These are phyloP conservation scores for Cadophora gregata DNA, from an alignment of 2,329 filamentous ascomycete species.

Conservation along the genomic window DNA sequence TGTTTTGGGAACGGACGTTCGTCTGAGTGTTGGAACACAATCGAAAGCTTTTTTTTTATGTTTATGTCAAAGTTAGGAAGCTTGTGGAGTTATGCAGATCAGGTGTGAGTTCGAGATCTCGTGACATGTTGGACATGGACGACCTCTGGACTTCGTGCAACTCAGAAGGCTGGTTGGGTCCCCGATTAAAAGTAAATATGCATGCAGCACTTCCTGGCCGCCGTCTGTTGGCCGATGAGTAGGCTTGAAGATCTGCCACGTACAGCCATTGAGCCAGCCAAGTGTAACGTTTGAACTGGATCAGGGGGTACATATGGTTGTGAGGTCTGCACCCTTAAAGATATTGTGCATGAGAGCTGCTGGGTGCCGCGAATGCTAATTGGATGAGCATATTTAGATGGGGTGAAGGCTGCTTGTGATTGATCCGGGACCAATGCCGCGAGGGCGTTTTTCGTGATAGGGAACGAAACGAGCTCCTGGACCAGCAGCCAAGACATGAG, in stretches of 20 bases:
- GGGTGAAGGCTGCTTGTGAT: constrained; percentile 1
- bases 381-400: constrained; percentile 6
- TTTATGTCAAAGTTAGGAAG: constrained; percentile 3
- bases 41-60: neutral
- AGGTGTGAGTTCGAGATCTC: constrained; percentile 1
- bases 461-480: neutral
- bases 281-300: constrained; percentile 10
- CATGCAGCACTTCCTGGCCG: constrained; percentile 13
- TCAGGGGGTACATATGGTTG: neutral
- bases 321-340: constrained; percentile 11
- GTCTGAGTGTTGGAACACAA: constrained; percentile 3
- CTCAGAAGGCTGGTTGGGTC: neutral
- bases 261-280: constrained; percentile 7
- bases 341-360: constrained; percentile 6
- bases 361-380: constrained; percentile 1
- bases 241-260: constrained; percentile 7
- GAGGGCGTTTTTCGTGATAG: constrained; percentile 19
- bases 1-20: constrained; percentile 1
- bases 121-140: neutral
- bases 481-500: neutral
- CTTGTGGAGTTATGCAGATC: neutral
- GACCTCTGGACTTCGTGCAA: neutral
- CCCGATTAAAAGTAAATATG: neutral
- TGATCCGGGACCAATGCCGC: constrained; percentile 4
- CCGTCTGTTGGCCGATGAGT: neutral